phyloP scores from a whole-genome alignment of 2,329 filamentous ascomycete species.

The Hymenoscyphus fructigenus region DNA sequence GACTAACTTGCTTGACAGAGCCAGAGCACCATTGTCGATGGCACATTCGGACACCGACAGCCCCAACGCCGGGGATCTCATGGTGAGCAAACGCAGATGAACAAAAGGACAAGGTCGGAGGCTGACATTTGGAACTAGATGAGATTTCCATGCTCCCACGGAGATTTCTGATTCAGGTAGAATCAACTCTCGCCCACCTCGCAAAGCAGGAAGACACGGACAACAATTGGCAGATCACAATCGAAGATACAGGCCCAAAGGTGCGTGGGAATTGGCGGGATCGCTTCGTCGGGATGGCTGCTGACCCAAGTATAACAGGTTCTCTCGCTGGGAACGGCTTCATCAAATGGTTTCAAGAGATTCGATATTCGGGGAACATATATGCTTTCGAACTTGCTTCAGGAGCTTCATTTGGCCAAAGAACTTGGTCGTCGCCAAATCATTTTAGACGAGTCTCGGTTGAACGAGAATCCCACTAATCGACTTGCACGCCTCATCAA shows the following conservation, averaged over 20 bases:
- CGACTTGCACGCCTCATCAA: slow-evolving; percentile 83
- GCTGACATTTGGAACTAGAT: slow-evolving; percentile 51
- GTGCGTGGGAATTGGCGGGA: slow-evolving; percentile 42
- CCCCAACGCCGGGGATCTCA: slow-evolving; percentile 36
- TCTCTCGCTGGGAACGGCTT: slow-evolving; percentile 78
- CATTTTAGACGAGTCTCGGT: slow-evolving; percentile 82
- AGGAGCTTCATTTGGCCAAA: slow-evolving; percentile 90
- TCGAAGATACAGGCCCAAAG: slow-evolving; percentile 93
- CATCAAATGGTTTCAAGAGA: slow-evolving; percentile 80
- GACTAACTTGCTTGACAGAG: slow-evolving; percentile 23
- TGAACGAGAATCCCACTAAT: slow-evolving; percentile 94
- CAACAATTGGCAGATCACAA: slow-evolving; percentile 93
- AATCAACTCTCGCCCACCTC: slow-evolving; percentile 76
- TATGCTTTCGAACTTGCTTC: slow-evolving; percentile 93
- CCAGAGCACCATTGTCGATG: slow-evolving; percentile 22
- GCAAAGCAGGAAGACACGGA: slow-evolving; percentile 89
- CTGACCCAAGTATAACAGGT: slow-evolving; percentile 50
- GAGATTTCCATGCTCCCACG: slow-evolving; percentile 68
- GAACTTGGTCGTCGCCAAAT: slow-evolving; percentile 88
- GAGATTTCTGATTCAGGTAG: slow-evolving; percentile 84
- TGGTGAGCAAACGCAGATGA: slow-evolving; percentile 28
- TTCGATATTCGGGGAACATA: slow-evolving; percentile 95
- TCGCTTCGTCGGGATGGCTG: neutral
- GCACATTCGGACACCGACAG: slow-evolving; percentile 24
- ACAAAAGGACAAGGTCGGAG: neutral